These are phyloP conservation scores for Prunus davidiana DNA, from an alignment of 306 rosid genomes.

Conservation along the genomic window DNA sequence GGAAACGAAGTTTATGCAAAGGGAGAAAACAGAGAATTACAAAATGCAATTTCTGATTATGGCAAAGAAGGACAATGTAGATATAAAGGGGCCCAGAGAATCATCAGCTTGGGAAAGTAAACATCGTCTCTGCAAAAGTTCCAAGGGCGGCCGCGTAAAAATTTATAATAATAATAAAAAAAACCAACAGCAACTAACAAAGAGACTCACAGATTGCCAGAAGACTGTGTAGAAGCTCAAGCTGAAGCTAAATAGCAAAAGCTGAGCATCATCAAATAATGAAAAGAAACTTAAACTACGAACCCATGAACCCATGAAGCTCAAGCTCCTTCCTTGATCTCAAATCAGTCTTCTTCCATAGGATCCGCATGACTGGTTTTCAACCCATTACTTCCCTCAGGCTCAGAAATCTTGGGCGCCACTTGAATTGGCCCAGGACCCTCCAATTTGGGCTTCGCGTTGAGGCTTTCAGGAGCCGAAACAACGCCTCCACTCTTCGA, in stretches of 20 bases:
- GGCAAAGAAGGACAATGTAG: background rate
- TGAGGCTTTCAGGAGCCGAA: background rate
- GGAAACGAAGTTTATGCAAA: background rate
- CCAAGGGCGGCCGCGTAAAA: background rate
- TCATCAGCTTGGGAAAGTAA: background rate
- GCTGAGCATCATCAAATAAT: background rate
- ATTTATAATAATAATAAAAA: background rate
- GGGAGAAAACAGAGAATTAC: background rate
- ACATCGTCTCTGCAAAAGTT: background rate
- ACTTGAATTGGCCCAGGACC: background rate
- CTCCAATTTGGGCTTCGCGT: background rate
- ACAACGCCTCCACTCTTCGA: background rate
- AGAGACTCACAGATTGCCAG: constrained; percentile 6
- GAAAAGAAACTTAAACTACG: background rate
- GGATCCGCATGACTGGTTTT: background rate
- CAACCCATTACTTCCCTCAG: constrained; percentile 7
- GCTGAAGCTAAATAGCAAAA: background rate
- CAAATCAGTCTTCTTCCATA: constrained; percentile 5
- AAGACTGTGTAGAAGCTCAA: background rate
- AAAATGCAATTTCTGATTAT: background rate
- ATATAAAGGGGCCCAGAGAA: constrained; percentile 4
- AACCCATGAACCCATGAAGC: background rate
- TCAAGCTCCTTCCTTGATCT: background rate
- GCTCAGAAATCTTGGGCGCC: constrained; percentile 1
- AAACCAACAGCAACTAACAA: background rate